Conservation (phyloP, 495 filamentous ascomycete genomes). For the Echria macrotheca region DNA sequence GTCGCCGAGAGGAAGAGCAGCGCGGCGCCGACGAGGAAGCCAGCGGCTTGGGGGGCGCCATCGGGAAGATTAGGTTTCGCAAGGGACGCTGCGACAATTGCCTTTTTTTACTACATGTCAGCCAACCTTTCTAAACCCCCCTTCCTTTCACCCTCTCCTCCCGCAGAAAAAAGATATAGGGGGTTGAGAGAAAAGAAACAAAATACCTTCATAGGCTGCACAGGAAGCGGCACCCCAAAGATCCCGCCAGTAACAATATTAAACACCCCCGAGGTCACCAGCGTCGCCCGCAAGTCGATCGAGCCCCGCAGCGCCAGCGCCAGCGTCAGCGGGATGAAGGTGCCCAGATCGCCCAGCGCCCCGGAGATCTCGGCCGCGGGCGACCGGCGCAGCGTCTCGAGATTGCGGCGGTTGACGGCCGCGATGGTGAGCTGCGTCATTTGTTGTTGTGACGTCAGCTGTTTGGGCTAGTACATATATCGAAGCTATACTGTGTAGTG, state of each 20-base stretch:
- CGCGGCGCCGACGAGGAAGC: slow-evolving; percentile 64
- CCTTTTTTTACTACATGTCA: slow-evolving; percentile 51
- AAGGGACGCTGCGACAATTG: slow-evolving; percentile 83
- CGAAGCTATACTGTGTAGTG: too few relatives aligned
- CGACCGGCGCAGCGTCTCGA: slow-evolving; percentile 36
- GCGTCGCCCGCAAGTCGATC: slow-evolving; percentile 74
- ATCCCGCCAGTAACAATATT: slow-evolving; percentile 76
- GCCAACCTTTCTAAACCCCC: too few relatives aligned
- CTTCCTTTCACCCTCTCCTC: too few relatives aligned
- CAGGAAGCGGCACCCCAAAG: slow-evolving; percentile 82
- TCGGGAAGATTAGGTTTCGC: slow-evolving; percentile 52
- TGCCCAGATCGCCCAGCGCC: slow-evolving; percentile 84
- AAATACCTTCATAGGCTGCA: slow-evolving; percentile 72
- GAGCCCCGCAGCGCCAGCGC: slow-evolving; percentile 68
- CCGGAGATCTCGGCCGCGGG: slow-evolving; percentile 83
- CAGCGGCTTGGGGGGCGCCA: slow-evolving; percentile 69
- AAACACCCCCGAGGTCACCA: slow-evolving; percentile 80
- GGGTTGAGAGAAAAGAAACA: not conserved
- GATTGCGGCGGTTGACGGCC: slow-evolving; percentile 37
- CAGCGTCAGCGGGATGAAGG: slow-evolving; percentile 81
- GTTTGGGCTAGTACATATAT: too few relatives aligned
- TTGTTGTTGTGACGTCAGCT: not conserved
- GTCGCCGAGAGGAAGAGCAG: slow-evolving; percentile 74
- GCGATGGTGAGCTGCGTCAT: not conserved
- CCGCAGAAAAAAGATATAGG: too few relatives aligned